These are phyloP conservation scores for Solanum virginianum DNA, from an alignment of 257 asterid species.

Conservation along the genomic window DNA sequence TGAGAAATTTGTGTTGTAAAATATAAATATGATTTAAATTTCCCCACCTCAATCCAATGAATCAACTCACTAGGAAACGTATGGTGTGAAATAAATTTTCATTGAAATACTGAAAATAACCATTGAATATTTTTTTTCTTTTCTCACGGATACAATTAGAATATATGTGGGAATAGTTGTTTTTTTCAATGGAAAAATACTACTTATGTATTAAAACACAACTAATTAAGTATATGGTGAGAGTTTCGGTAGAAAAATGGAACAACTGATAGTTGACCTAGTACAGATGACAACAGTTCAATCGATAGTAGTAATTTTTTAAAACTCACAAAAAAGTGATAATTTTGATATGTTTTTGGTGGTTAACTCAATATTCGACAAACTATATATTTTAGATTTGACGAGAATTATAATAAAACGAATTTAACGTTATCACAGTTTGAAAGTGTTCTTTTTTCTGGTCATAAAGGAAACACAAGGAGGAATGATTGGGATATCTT, in stretches of 20 bases:
- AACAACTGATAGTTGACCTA: too few relatives aligned
- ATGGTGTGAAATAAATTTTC: accelerated
- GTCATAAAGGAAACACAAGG: conserved; percentile 21
- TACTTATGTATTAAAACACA: too few relatives aligned
- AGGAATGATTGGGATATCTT: conserved; percentile 38
- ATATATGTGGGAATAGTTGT: too few relatives aligned
- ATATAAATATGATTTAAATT: background rate
- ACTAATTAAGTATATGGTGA: too few relatives aligned
- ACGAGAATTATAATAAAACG: too few relatives aligned
- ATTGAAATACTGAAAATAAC: accelerated
- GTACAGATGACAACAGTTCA: too few relatives aligned
- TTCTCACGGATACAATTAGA: accelerated
- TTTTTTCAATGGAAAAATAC: too few relatives aligned
- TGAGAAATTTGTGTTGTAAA: too few relatives aligned
- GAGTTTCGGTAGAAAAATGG: too few relatives aligned
- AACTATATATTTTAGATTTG: background rate
- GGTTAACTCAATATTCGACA: background rate
- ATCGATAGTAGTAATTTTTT: accelerated
- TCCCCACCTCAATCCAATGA: accelerated
- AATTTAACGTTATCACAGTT: too few relatives aligned
- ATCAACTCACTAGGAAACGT: too few relatives aligned
- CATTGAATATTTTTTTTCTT: background rate
- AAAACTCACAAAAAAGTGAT: accelerated
- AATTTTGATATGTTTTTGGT: background rate
- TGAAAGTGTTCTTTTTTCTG: background rate